These are phyloP conservation scores for Apostasia ramifera DNA, from an alignment of 106 monocot genomes.

Conservation along the genomic window DNA sequence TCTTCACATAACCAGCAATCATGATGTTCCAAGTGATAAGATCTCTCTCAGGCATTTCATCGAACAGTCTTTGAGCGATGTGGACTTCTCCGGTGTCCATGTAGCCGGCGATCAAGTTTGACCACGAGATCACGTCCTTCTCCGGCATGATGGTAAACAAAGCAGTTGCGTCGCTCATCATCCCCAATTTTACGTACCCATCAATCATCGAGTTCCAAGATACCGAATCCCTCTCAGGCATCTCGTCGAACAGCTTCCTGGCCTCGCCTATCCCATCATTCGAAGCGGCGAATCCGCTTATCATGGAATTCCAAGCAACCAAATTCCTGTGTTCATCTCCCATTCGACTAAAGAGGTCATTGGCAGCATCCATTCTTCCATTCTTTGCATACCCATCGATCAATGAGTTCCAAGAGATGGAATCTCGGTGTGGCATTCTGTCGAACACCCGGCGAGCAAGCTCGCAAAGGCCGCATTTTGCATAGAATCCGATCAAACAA, in stretches of 20 bases:
- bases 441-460: conserved; percentile 40
- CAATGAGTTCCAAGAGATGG: conserved; percentile 50
- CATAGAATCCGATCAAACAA: conserved; percentile 30
- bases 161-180: conserved; percentile 17
- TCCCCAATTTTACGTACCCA: conserved; percentile 29
- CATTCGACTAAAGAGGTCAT: conserved; percentile 35
- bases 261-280: conserved; percentile 16
- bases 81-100: conserved; percentile 29
- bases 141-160: conserved; percentile 37
- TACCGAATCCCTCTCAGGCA: conserved; percentile 27
- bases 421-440: conserved; percentile 23
- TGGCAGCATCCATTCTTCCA: conserved; percentile 23
- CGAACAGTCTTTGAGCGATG: conserved; percentile 19
- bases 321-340: conserved; percentile 17
- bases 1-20: conserved; percentile 37
- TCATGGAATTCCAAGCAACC: conserved; percentile 58
- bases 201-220: conserved; percentile 57
- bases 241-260: conserved; percentile 25
- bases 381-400: conserved; percentile 45
- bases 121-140: conserved; percentile 41
- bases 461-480: conserved; percentile 10
- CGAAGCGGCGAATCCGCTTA: conserved; percentile 26
- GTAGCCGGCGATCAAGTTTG: conserved; percentile 31
- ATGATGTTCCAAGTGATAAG: conserved; percentile 44
- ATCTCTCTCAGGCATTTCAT: conserved; percentile 39